Conservation (phyloP, 1,139 yeast species). For the Pichia sp. region DNA sequence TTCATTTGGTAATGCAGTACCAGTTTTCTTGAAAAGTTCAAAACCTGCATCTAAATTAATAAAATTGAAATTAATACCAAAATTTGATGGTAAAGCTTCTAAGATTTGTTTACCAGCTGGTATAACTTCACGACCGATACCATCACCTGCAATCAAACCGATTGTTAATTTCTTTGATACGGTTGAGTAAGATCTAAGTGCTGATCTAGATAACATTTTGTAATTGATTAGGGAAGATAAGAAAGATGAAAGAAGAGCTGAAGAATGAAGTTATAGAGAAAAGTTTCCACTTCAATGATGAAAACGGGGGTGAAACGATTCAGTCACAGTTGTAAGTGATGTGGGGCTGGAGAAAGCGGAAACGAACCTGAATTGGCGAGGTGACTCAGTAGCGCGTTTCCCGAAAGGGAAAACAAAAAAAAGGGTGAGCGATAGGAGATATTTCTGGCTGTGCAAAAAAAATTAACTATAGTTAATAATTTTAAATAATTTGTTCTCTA, state of each 20-base stretch:
- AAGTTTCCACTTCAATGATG: too few species aligned
- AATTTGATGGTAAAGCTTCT: conserved; percentile 69
- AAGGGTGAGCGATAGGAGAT: neutral
- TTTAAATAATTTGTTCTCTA: too few species aligned
- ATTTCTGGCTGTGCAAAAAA: too few species aligned
- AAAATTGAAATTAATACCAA: conserved; percentile 75
- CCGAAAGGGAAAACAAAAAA: neutral
- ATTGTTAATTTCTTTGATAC: conserved; percentile 32
- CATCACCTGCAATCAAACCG: conserved; percentile 92
- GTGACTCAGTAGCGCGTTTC: neutral
- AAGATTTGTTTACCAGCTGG: conserved; percentile 88
- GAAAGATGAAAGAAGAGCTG: neutral
- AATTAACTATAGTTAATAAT: too few species aligned
- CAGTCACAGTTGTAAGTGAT: too few species aligned
- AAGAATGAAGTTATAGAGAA: neutral
- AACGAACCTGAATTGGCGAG: too few species aligned
- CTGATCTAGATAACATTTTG: conserved; percentile 12
- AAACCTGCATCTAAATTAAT: conserved; percentile 89
- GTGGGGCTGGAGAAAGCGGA: too few species aligned
- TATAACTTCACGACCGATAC: conserved; percentile 94
- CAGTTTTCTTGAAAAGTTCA: conserved; percentile 86
- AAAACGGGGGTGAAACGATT: too few species aligned
- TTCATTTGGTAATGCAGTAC: conserved; percentile 89
- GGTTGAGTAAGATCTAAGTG: conserved; percentile 30
- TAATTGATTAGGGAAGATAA: too few species aligned